Evolutionary conservation across 1,284 basidiomycete species (phyloP).

Genomic region (Trichosporon sp.): DNA sequence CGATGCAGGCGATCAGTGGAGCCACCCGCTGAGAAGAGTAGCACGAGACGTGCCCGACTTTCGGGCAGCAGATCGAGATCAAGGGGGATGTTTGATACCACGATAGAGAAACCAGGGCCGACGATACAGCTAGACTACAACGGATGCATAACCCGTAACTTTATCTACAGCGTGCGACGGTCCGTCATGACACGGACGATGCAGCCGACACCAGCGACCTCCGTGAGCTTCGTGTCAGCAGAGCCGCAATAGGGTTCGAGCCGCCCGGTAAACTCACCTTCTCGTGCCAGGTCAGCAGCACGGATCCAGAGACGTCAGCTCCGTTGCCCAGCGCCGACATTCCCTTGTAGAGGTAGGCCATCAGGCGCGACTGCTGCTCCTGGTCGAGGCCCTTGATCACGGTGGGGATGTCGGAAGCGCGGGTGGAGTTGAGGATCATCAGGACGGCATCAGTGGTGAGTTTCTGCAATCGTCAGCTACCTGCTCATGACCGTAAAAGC

Average conservation of each 20-base stretch:
- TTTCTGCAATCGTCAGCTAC: conserved; percentile 53
- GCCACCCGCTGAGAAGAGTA: neutral
- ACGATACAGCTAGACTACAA: conserved; percentile 17
- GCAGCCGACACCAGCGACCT: conserved; percentile 90
- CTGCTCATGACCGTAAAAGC: no score
- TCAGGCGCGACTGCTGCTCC: conserved; percentile 83
- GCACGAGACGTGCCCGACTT: neutral
- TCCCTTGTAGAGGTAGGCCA: conserved; percentile 95
- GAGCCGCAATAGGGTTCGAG: neutral
- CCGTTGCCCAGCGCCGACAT: conserved; percentile 62
- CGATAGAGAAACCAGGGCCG: neutral
- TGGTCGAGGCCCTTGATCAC: conserved; percentile 70
- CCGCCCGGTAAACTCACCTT: conserved; percentile 62
- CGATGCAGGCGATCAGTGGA: neutral
- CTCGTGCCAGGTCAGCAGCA: conserved; percentile 91
- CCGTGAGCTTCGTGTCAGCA: conserved; percentile 66
- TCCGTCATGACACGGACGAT: conserved; percentile 98
- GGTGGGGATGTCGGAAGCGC: conserved; percentile 76
- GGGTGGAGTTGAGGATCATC: conserved; percentile 90
- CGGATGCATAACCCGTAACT: conserved; percentile 18
- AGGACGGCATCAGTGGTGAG: conserved; percentile 78
- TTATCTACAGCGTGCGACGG: conserved; percentile 65
- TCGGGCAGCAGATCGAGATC: neutral
- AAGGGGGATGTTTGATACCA: neutral
- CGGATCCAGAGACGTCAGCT: conserved; percentile 77